Evolutionary conservation across 2,329 filamentous ascomycete genomes (phyloP).

Genomic region (Xylariaceae sp.): DNA sequence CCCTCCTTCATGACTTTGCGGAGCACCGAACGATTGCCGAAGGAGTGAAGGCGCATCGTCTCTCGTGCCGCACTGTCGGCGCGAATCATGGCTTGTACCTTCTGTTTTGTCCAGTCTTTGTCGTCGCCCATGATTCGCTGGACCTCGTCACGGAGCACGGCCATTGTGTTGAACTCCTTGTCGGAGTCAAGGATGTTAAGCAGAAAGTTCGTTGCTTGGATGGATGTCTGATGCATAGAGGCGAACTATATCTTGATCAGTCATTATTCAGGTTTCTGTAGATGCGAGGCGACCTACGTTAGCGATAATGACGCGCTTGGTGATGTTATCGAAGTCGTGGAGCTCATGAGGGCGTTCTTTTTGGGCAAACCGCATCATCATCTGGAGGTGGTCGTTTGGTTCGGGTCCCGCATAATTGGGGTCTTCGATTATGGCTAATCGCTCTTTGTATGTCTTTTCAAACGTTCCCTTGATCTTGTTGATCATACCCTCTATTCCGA

Average conservation of each 20-base stretch:
- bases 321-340: constrained; percentile 23
- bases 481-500: background rate
- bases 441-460: background rate
- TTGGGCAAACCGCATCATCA: constrained; percentile 36
- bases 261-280: background rate
- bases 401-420: background rate
- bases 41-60: constrained; percentile 35
- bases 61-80: constrained; percentile 40
- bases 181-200: constrained; percentile 39
- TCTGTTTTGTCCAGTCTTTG: constrained; percentile 3
- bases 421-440: background rate
- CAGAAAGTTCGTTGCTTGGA: constrained; percentile 35
- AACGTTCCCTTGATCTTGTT: background rate
- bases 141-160: constrained; percentile 34
- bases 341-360: constrained; percentile 35
- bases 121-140: background rate
- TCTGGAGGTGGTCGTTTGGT: constrained; percentile 37
- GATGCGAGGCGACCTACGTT: constrained; percentile 17
- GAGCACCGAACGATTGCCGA: constrained; percentile 27
- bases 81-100: constrained; percentile 33
- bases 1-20: constrained; percentile 28
- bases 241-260: constrained; percentile 21
- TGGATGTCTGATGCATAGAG: constrained; percentile 34
- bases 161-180: constrained; percentile 33
- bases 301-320: constrained; percentile 24